Evolutionary conservation across 1,284 basidiomycete species (phyloP), one percentile per base, ranked within the genome.

Genomic region (Violaceomyces palustris): DNA sequence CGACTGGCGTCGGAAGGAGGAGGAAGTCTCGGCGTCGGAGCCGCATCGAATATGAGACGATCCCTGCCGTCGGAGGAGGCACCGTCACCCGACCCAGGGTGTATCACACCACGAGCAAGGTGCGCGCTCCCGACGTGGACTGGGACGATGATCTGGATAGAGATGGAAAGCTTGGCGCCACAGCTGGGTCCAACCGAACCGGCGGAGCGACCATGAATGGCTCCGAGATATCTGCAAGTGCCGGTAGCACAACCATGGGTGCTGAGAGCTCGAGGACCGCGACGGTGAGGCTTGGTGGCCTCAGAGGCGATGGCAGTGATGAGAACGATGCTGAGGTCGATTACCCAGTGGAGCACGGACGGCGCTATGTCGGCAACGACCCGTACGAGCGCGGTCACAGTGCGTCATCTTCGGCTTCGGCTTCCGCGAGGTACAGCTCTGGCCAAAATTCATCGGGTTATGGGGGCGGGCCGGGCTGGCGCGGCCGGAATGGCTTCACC

Each of bases 41-140:
- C n/a, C n/a, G n/a, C n/a, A n/a, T n/a, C n/a, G 50, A 63, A 12
- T 84, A 81, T 55, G 82, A 84, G 61, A 83, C 82, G 0, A 81
- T 86, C 48, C 84, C 85, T 1, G 85, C 86, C 11, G 82, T 87
- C 9, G 85, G 86, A 24, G 86, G 86, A 21, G 85, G 86, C 1
- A 80, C 79, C 0, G 79, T 88, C 47, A 84, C 83, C 2, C 79
- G 85, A 18, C 87, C 86, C 0, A 76, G 87, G 4, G 78, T 88
- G 18, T 82, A 81, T 50, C 86, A 87, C 66, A 81, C 83, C 0
- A 85, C 86, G 57, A 83, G 82, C 6, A 78, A 79, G 61, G 81
- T 84, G 53, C 68, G 57, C 35, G 44, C 62, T 18, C 60, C 60
- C 12, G 62, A 63, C 26, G 43, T 62, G 24, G 49, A 57, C 11